Conservation (phyloP, 176 grass and related monocot genomes). For the Triticum timopheevii region DNA sequence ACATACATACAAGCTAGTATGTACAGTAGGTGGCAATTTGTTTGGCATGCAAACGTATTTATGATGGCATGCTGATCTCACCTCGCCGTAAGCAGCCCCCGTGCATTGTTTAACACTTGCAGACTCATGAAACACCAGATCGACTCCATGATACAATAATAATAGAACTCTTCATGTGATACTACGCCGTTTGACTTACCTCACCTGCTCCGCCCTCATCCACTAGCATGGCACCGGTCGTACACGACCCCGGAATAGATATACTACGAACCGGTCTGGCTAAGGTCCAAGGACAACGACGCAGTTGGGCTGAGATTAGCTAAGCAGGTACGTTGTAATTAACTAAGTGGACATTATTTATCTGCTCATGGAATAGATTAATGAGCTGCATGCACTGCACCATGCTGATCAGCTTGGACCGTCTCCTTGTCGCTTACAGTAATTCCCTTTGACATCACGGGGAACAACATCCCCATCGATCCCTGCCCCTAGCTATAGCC, state of each 20-base stretch:
- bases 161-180: slow-evolving; percentile 7
- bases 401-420: background rate
- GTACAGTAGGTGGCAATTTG: background rate
- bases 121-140: background rate
- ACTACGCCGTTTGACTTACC: slow-evolving; percentile 48
- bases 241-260: slow-evolving; percentile 11
- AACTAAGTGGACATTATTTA: too few relatives aligned
- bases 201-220: slow-evolving; percentile 32
- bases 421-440: background rate
- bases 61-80: slow-evolving; percentile 34
- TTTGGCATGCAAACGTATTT: background rate
- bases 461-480: background rate
- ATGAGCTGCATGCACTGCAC: too few relatives aligned
- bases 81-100: background rate
- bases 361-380: too few relatives aligned
- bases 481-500: background rate
- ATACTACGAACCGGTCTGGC: background rate
- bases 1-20: too few relatives aligned
- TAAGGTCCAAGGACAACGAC: background rate
- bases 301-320: background rate
- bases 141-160: too few relatives aligned
- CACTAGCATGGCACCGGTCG: background rate
- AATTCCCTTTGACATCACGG: background rate
- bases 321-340: background rate
- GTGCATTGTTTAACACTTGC: background rate